Conservation (phyloP, 2,329 filamentous ascomycete genomes). For the Simplicillium sp. region DNA sequence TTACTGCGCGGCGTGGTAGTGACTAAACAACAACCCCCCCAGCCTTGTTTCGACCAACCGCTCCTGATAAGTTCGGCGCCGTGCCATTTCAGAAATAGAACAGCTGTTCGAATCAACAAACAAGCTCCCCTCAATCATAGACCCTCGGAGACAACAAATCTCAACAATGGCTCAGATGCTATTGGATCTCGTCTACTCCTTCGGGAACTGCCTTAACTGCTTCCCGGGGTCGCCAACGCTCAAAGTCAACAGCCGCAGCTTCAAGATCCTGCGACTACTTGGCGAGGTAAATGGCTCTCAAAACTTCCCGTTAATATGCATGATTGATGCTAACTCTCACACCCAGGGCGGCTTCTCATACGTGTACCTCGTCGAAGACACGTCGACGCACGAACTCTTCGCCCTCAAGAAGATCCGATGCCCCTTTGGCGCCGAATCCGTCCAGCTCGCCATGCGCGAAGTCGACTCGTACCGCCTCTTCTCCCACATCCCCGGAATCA, state of each 20-base stretch:
- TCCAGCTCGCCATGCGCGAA: slow-evolving; percentile 89
- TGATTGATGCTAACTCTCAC: background rate
- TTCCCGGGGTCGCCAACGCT: slow-evolving; percentile 90
- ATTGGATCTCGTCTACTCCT: slow-evolving; percentile 79
- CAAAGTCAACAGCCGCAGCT: slow-evolving; percentile 88
- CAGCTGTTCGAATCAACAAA: too few relatives aligned
- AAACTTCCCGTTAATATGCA: too few relatives aligned
- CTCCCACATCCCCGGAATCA: slow-evolving; percentile 72
- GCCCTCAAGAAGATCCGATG: slow-evolving; percentile 98
- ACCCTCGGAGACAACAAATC: too few relatives aligned
- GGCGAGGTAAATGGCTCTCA: slow-evolving; percentile 86
- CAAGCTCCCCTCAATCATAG: too few relatives aligned
- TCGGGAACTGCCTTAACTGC: slow-evolving; percentile 92
- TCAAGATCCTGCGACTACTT: slow-evolving; percentile 89
- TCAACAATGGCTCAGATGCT: slow-evolving; percentile 68
- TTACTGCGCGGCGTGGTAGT: too few relatives aligned
- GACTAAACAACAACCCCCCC: too few relatives aligned
- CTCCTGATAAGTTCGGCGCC: background rate
- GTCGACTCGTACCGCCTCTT: slow-evolving; percentile 96
- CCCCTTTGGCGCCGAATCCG: slow-evolving; percentile 93
- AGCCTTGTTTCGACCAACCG: background rate
- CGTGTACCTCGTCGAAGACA: slow-evolving; percentile 96
- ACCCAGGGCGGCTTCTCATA: slow-evolving; percentile 89
- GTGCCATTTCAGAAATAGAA: too few relatives aligned
- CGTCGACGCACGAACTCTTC: slow-evolving; percentile 70